phyloP scores from a whole-genome alignment of 2,329 filamentous ascomycete species.

The Berkeleyomyces basicola region DNA sequence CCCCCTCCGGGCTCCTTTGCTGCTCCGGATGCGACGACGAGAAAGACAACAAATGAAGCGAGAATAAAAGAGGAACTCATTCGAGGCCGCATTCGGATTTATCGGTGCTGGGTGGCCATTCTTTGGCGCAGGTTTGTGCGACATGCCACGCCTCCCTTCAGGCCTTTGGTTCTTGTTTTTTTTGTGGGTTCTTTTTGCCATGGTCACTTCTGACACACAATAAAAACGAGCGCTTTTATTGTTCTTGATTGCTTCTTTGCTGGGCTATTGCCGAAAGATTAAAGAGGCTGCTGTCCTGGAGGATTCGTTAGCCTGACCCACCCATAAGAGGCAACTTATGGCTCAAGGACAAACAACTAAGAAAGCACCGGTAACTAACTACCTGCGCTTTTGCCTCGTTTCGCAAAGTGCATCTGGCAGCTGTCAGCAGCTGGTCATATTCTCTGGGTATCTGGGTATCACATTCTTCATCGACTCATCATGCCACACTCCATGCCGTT shows the following conservation, averaged over 20 bases:
- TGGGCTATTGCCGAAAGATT: neutral
- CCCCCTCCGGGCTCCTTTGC: neutral
- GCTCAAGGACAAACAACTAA: no score
- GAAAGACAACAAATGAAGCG: neutral
- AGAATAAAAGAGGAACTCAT: neutral
- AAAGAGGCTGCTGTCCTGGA: neutral
- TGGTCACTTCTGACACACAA: neutral
- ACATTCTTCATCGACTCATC: neutral
- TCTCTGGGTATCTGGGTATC: neutral
- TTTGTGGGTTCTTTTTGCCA: neutral
- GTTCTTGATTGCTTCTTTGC: neutral
- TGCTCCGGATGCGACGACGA: neutral
- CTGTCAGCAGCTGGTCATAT: neutral
- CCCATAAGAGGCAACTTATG: neutral
- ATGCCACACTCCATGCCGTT: neutral
- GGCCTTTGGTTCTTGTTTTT: no score
- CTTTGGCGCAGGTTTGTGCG: no score
- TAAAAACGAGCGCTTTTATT: neutral
- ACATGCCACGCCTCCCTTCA: no score
- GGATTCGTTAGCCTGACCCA: neutral
- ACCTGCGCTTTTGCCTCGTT: neutral
- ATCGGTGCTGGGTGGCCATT: no score
- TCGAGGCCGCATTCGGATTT: neutral
- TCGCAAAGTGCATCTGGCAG: neutral
- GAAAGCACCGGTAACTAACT: neutral